phyloP scores from a whole-genome alignment of 805 yeast species.

The Starmerella floricola region DNA sequence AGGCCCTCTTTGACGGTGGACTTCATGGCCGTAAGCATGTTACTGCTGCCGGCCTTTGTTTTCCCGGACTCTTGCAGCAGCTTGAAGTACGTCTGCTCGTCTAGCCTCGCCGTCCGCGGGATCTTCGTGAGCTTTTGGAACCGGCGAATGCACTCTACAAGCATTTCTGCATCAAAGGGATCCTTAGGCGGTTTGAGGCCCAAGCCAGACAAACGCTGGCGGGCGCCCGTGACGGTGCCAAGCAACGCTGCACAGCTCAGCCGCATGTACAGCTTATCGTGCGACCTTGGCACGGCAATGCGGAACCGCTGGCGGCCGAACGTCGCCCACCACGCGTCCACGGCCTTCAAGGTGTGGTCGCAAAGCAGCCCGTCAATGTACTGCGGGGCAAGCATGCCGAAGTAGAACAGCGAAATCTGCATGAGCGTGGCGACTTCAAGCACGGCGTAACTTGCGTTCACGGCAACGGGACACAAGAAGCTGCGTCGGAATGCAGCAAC shows the following conservation, averaged over 20 bases:
- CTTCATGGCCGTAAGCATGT: conserved; percentile 42
- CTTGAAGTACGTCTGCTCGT: conserved; percentile 42
- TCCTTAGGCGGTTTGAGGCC: conserved; percentile 61
- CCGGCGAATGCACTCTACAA: conserved; percentile 53
- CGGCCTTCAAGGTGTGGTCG: conserved; percentile 58
- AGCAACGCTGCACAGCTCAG: conserved; percentile 62
- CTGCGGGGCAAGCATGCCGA: conserved; percentile 53
- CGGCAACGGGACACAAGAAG: conserved; percentile 41
- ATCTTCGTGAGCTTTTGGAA: conserved; percentile 64
- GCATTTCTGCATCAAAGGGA: conserved; percentile 63
- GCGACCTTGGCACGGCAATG: conserved; percentile 12
- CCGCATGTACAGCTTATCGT: conserved; percentile 19
- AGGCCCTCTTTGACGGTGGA: conserved; percentile 54
- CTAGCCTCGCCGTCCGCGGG: conserved; percentile 42
- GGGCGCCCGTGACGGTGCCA: conserved; percentile 60
- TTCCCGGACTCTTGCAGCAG: conserved; percentile 39
- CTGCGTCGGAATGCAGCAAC: conserved; percentile 71
- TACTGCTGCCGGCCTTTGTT: conserved; percentile 26
- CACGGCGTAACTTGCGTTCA: conserved; percentile 54
- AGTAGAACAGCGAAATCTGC: conserved; percentile 69
- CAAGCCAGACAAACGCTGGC: conserved; percentile 48
- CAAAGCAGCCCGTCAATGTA: conserved; percentile 81
- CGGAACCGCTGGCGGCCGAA: conserved; percentile 39
- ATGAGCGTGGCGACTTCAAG: conserved; percentile 59
- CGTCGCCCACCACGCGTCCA: conserved; percentile 68